Percentiles rank a stretch among this genome's conserved stretches.
Conservation (phyloP, 495 filamentous ascomycete genomes). For the Cairneyella variabilis region DNA sequence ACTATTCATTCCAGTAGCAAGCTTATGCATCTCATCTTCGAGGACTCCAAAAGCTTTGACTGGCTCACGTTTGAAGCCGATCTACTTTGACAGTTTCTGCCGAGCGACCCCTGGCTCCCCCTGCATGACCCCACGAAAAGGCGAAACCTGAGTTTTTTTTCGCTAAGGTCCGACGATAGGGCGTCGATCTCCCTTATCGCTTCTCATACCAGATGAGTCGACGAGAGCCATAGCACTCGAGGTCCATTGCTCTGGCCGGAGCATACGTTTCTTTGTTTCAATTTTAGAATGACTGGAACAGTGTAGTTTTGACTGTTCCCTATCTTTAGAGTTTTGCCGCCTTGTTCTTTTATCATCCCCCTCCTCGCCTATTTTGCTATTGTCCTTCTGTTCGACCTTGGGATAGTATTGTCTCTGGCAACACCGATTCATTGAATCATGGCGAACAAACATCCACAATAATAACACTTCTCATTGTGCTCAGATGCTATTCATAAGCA, state of each 20-base stretch:
- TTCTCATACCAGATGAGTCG: constrained; percentile 3
- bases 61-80: constrained; percentile 21
- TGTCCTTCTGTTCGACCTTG: constrained; percentile 6
- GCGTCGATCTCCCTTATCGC: constrained; percentile 16
- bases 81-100: constrained; percentile 6
- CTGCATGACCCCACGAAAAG: constrained; percentile 16
- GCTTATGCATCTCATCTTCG: constrained; percentile 26
- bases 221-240: constrained; percentile 1
- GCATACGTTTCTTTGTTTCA: constrained; percentile 20
- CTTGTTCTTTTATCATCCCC: constrained; percentile 5
- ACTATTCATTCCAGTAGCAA: constrained; percentile 6
- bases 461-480: constrained; percentile 5
- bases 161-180: constrained; percentile 21
- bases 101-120: constrained; percentile 6
- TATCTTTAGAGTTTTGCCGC: background rate
- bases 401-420: constrained; percentile 4
- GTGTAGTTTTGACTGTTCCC: constrained; percentile 3
- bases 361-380: constrained; percentile 3
- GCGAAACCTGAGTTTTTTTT: constrained; percentile 12
- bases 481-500: background rate
- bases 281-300: constrained; percentile 1
- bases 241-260: constrained; percentile 11
- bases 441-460: constrained; percentile 4
- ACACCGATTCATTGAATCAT: constrained; percentile 22
- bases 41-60: constrained; percentile 18